Evolutionary conservation across 768 basidiomycete species (phyloP), one percentile per base, ranked within the genome.

Genomic region (Panus rudis): DNA sequence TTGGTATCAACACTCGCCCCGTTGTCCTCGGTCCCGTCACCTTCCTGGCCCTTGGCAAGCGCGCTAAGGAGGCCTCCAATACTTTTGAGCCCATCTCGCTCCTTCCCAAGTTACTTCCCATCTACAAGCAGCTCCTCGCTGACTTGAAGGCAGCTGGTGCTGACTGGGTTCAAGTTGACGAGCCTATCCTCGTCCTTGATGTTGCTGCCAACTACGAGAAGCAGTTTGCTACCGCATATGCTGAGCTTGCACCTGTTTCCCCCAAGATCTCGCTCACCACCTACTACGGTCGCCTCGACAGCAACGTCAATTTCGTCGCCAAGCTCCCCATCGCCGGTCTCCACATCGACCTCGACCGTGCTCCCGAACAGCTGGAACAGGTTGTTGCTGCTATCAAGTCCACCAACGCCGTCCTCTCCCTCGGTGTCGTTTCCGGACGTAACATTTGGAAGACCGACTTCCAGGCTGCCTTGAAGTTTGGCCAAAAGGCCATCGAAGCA

Each of bases 361-460:
- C 90, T 44, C 85, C 93, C 24, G 76, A 65, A 42, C 96, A 99
- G 67, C 81, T 99, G 51, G 84, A 87, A 39, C 73, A 73, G 35
- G 86, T 91, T 50, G 49, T 94, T 50, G 75, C 72, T 33, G 92
- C 91, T 44, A 63, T 97, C 65, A 96, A 92, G 75, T 61, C 76
- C 49, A 93, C 91, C 52, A 67, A 65, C 58, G 75, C 92, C 50
- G 60, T 83, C 51, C 77, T 99, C 41, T 98, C 96, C 30, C 82
- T 98, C 50, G 96, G 96, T 67, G 64, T 97, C 49, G 88, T 99
- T 51, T 98, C 96, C 34, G 96, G 96, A 42, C 92, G 96, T 62
- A 97, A 97, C 76, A 90, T 99, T 72, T 99, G 96, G 96, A 99
- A 98, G 81, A 84, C 80, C 50, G 93, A 98, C 68, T 83, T 98